These are phyloP conservation scores for Proliferodiscus dingleyae DNA, from an alignment of 2,329 filamentous ascomycete genomes.

Conservation along the genomic window DNA sequence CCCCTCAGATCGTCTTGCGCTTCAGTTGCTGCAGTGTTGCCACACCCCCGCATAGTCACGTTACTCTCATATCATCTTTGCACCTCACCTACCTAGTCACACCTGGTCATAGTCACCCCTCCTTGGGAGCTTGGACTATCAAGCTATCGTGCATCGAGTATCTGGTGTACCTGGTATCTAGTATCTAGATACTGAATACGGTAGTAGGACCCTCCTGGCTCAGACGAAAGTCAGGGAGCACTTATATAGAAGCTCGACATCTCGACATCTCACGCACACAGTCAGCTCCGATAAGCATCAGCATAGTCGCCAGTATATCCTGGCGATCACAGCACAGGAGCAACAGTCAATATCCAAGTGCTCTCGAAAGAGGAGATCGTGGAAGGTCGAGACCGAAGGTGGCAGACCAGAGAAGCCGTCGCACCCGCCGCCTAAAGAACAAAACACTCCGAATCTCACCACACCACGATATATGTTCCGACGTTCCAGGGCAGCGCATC, in stretches of 20 bases:
- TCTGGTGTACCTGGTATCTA: not conserved
- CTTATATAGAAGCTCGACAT: not conserved
- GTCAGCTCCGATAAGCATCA: not conserved
- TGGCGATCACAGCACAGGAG: not conserved
- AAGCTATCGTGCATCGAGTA: not conserved
- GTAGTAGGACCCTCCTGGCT: too few species aligned
- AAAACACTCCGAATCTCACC: not conserved
- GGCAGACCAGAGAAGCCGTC: slow-evolving; percentile 2
- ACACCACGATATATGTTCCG: not conserved
- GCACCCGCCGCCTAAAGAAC: slow-evolving; percentile 17
- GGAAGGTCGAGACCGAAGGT: slow-evolving; percentile 4
- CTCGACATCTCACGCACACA: not conserved
- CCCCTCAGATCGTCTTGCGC: slow-evolving; percentile 11
- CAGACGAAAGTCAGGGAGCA: not conserved
- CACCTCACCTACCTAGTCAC: not conserved
- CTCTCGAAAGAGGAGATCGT: slow-evolving; percentile 5
- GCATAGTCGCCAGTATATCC: slow-evolving; percentile 2
- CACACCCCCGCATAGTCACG: slow-evolving; percentile 18
- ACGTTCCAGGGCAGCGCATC: not conserved
- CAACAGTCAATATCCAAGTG: slow-evolving; percentile 3
- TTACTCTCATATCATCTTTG: slow-evolving; percentile 5
- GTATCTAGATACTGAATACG: not conserved
- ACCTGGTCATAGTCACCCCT: too few species aligned
- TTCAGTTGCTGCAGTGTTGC: slow-evolving; percentile 15
- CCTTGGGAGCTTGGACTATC: too few species aligned